Evolutionary conservation across 768 basidiomycete species (phyloP), one percentile per base, ranked within the genome.

Genomic region (Phlebiopsis flavidoalba): DNA sequence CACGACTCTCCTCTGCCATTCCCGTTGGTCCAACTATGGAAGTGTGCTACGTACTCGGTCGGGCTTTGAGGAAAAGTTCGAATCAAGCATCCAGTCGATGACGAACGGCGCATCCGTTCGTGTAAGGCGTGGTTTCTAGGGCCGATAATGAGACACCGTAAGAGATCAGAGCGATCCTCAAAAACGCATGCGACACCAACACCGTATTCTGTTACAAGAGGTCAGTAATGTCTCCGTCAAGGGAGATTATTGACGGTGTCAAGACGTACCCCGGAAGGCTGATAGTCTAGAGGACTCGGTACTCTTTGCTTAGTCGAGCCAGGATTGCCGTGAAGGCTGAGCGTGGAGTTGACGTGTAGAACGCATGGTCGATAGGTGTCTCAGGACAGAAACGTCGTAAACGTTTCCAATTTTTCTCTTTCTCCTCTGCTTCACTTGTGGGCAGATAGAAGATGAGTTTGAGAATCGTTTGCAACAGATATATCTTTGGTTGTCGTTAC

Each of bases 51-150:
- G n/a, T n/a, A n/a, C n/a, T 77, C 0, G 95, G 95, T n/a, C 12
- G 95, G 93, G 62, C 78, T 83, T 64, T 86, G 84, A 49, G 87
- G 93, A 70, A n/a, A 89, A 97, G 71, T 88, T 87, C 57, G 85
- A 91, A 67, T 91, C 91, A 11, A 93, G 77, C 80, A 87, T 84
- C 91, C 91, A 93, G 73, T 98, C 95, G 59, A 97, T 96, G 24
- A 97, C 87, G 73, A 96, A 95, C 0, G 95, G 95, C 19, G 93
- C 92, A 71, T 95, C 89, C n/a, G n/a, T 71, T 92, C 84, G 65
- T n/a, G n/a, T 96, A 97, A n/a, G 95, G 95, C 8, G 95, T 97
- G 64, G 94, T 95, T 66, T 89, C 85, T n/a, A 60, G 94, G 93
- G 3, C 95, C 95, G 63, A 98, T 86, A 61, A 98, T 98, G 53